These are phyloP conservation scores for Aureobasidium subglaciale DNA, from an alignment of 2,329 filamentous ascomycete species.

Conservation along the genomic window DNA sequence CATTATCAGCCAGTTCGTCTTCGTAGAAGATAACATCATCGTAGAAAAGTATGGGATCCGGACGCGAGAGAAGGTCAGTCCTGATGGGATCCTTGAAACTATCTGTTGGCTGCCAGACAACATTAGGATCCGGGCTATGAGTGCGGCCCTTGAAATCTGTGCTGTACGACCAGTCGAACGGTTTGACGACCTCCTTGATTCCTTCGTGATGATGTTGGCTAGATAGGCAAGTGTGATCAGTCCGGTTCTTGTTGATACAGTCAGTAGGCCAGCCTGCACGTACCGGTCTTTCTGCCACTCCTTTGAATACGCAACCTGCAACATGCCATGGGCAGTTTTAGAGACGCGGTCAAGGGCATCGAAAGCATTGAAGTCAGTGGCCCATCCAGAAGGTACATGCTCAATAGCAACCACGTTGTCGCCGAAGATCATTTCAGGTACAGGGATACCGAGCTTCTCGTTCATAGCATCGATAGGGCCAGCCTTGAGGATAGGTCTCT, in stretches of 20 bases:
- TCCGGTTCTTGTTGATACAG: neutral
- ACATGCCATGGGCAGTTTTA: constrained; percentile 85
- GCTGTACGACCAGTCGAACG: constrained; percentile 97
- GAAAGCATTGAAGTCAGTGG: constrained; percentile 71
- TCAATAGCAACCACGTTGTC: constrained; percentile 78
- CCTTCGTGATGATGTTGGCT: constrained; percentile 74
- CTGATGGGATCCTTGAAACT: constrained; percentile 58
- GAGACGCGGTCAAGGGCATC: constrained; percentile 87
- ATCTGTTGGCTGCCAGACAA: constrained; percentile 22
- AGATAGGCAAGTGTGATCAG: neutral
- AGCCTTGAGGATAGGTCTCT: constrained; percentile 90
- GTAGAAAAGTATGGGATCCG: constrained; percentile 93
- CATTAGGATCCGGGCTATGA: constrained; percentile 15
- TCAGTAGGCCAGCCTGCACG: constrained; percentile 36
- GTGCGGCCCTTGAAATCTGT: constrained; percentile 77
- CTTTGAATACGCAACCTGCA: constrained; percentile 86
- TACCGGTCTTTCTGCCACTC: constrained; percentile 72
- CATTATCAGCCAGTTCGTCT: constrained; percentile 96
- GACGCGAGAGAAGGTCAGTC: constrained; percentile 74
- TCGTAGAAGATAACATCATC: constrained; percentile 96
- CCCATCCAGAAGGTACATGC: constrained; percentile 70
- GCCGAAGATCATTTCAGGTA: constrained; percentile 98
- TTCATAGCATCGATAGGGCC: constrained; percentile 83
- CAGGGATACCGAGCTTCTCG: constrained; percentile 69
- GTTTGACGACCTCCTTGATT: constrained; percentile 89